phyloP scores from a whole-genome alignment of 2,329 filamentous ascomycete species.

The Cladosporium colombiae region DNA sequence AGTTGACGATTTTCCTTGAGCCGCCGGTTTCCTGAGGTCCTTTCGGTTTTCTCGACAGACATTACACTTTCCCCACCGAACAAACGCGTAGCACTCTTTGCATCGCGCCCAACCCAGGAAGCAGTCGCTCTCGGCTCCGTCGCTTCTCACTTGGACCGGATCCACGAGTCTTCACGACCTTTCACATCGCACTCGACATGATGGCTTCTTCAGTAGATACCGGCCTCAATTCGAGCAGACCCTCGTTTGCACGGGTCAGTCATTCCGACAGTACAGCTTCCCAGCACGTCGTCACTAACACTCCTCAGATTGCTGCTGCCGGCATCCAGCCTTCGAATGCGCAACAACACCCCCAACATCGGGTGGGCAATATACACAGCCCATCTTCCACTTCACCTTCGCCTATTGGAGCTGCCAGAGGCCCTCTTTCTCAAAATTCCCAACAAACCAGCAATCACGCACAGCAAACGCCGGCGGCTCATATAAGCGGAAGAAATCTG shows the following conservation, averaged over 20 bases:
- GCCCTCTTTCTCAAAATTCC: not conserved
- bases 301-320: constrained; percentile 34
- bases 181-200: constrained; percentile 27
- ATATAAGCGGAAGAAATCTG: constrained; percentile 1
- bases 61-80: constrained; percentile 30
- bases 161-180: constrained; percentile 7
- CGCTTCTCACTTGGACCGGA: constrained; percentile 24
- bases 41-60: constrained; percentile 32
- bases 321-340: constrained; percentile 33
- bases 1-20: constrained; percentile 54
- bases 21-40: constrained; percentile 45
- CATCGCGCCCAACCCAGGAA: constrained; percentile 38
- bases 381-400: constrained; percentile 24
- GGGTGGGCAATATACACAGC: constrained; percentile 18
- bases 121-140: constrained; percentile 38
- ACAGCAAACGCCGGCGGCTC: constrained; percentile 5
- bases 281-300: constrained; percentile 3
- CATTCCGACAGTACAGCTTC: not conserved
- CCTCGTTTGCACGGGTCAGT: constrained; percentile 42
- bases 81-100: constrained; percentile 29
- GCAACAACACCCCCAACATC: constrained; percentile 28
- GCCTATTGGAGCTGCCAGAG: constrained; percentile 12
- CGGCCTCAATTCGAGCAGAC: constrained; percentile 34
- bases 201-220: constrained; percentile 36
- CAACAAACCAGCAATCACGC: not conserved